Conservation (phyloP, 495 filamentous ascomycete species). For the Haplographium delicatum region DNA sequence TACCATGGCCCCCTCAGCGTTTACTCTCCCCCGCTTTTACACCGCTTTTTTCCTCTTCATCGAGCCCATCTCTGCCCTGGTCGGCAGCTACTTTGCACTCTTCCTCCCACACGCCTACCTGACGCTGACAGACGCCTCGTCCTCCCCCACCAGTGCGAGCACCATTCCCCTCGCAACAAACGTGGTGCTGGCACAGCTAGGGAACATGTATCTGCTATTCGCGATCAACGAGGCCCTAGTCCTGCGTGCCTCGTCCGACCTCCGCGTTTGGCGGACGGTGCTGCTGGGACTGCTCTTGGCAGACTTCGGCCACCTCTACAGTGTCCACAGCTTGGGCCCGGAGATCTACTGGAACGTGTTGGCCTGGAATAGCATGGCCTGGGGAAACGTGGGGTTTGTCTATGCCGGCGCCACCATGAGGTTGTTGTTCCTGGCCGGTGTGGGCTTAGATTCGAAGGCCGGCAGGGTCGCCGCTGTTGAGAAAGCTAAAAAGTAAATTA, state of each 20-base stretch:
- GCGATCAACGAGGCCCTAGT: conserved; percentile 65
- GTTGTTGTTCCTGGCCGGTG: conserved; percentile 47
- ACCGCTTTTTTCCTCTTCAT: conserved; percentile 40
- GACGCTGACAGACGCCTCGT: conserved; percentile 46
- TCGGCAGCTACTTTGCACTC: conserved; percentile 59
- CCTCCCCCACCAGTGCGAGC: conserved; percentile 20
- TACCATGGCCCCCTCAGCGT: background rate
- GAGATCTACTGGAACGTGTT: conserved; percentile 22
- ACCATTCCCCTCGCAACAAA: conserved; percentile 36
- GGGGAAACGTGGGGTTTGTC: conserved; percentile 59
- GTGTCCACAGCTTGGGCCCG: conserved; percentile 42
- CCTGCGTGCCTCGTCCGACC: conserved; percentile 54
- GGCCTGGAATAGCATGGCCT: conserved; percentile 60
- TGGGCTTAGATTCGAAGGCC: conserved; percentile 35
- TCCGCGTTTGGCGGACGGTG: conserved; percentile 58
- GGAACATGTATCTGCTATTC: conserved; percentile 61
- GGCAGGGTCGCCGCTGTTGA: conserved; percentile 1
- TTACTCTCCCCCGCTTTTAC: background rate
- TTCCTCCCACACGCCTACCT: conserved; percentile 54
- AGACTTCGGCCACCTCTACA: conserved; percentile 64
- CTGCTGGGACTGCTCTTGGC: conserved; percentile 57
- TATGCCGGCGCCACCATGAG: conserved; percentile 53
- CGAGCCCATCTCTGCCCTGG: conserved; percentile 59
- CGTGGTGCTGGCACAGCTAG: conserved; percentile 57
- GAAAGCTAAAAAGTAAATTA: no score